phyloP scores from a whole-genome alignment of 768 basidiomycete genomes.

The Gymnopilus junonius region DNA sequence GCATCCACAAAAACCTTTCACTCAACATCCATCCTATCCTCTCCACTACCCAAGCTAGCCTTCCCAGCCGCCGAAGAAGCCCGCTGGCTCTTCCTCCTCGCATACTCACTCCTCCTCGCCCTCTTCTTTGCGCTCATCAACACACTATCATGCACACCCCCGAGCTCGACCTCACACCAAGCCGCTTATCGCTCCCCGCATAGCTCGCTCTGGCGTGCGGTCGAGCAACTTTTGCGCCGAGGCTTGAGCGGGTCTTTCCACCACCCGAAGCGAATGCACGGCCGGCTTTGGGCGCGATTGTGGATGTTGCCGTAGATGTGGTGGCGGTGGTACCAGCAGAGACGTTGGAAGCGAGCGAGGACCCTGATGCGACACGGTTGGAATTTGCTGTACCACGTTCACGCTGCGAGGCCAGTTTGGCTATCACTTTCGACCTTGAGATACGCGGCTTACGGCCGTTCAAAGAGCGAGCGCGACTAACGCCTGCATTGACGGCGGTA shows the following conservation, averaged over 20 bases:
- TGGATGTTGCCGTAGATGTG: too few relatives aligned
- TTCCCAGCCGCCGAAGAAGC: constrained; percentile 18
- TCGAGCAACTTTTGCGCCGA: constrained; percentile 42
- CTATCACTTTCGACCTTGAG: constrained; percentile 81
- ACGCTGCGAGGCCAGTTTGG: constrained; percentile 74
- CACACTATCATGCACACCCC: constrained; percentile 36
- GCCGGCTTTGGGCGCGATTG: constrained; percentile 15
- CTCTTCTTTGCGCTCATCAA: constrained; percentile 73
- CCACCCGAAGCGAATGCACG: constrained; percentile 6
- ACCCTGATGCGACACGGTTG: constrained; percentile 15
- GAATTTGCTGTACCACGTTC: constrained; percentile 15
- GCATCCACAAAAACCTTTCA: neutral
- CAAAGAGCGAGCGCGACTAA: constrained; percentile 30
- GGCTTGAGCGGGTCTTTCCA: constrained; percentile 53
- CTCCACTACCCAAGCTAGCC: constrained; percentile 7
- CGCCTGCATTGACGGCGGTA: constrained; percentile 14
- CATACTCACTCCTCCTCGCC: constrained; percentile 78
- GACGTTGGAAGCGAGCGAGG: constrained; percentile 23
- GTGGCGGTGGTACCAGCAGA: constrained; percentile 26
- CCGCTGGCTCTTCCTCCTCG: constrained; percentile 52
- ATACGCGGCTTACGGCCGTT: constrained; percentile 72
- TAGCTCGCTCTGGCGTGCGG: constrained; percentile 38
- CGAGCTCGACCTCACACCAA: constrained; percentile 24
- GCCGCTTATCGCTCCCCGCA: constrained; percentile 31
- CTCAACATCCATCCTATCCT: constrained; percentile 1